Conservation (phyloP, 768 basidiomycete species). For the Rhodotorula toruloides region DNA sequence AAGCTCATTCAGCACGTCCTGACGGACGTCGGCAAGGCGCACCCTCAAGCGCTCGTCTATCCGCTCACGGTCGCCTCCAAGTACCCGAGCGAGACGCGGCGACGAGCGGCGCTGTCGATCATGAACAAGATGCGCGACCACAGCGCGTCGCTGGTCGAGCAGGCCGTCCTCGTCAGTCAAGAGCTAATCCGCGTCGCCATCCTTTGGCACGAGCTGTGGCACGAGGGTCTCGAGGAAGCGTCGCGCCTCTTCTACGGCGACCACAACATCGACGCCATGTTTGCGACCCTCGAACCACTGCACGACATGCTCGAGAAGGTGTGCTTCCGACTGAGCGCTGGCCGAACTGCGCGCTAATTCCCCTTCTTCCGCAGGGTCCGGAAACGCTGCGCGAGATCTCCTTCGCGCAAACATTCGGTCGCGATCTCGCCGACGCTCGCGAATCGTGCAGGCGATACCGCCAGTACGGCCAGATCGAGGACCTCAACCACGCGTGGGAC, state of each 20-base stretch:
- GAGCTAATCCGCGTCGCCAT: slow-evolving; percentile 97
- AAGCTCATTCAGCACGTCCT: slow-evolving; percentile 82
- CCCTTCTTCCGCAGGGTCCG: slow-evolving; percentile 62
- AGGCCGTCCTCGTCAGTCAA: slow-evolving; percentile 81
- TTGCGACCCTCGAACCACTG: slow-evolving; percentile 79
- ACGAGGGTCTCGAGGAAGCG: slow-evolving; percentile 95
- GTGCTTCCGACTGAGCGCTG: slow-evolving; percentile 47
- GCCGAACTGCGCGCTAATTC: not conserved
- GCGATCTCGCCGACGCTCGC: slow-evolving; percentile 84
- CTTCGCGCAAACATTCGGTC: slow-evolving; percentile 86
- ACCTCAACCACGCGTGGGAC: slow-evolving; percentile 97
- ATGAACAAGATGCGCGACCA: slow-evolving; percentile 93
- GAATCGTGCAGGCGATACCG: slow-evolving; percentile 84
- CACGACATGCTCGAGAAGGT: slow-evolving; percentile 85
- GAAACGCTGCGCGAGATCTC: slow-evolving; percentile 90
- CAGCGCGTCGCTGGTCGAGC: slow-evolving; percentile 75
- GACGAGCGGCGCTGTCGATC: slow-evolving; percentile 74
- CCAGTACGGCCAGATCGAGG: slow-evolving; percentile 74
- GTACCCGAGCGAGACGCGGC: slow-evolving; percentile 76
- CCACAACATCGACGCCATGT: slow-evolving; percentile 95
- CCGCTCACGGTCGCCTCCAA: slow-evolving; percentile 89
- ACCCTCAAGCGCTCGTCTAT: slow-evolving; percentile 96
- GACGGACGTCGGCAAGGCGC: slow-evolving; percentile 87
- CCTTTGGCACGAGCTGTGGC: slow-evolving; percentile 98
- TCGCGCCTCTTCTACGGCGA: slow-evolving; percentile 94